phyloP scores from a whole-genome alignment of 31 red algal species.

The Odonthalia washingtoniensis region DNA sequence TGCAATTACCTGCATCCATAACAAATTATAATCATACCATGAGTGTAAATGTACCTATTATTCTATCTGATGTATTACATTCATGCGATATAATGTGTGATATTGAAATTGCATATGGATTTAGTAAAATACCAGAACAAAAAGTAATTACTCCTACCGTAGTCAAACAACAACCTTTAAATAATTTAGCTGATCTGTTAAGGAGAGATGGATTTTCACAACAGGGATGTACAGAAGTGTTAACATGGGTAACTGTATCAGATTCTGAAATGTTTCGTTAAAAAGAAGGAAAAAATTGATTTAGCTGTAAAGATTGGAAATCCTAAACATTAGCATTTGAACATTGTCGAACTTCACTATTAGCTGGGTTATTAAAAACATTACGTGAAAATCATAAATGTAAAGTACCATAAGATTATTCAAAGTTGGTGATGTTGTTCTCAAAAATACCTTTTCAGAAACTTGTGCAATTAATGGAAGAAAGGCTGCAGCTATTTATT shows the following conservation, averaged over 20 bases:
- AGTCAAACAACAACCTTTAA: conserved; percentile 81
- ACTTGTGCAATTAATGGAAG: too few relatives aligned
- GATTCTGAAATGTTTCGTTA: conserved; percentile 89
- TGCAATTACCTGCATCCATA: conserved; percentile 80
- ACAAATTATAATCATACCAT: conserved; percentile 62
- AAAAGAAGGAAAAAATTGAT: conserved; percentile 81
- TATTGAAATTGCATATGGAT: too few relatives aligned
- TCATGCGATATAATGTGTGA: too few relatives aligned
- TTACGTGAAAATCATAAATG: conserved; percentile 93
- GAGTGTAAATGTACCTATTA: conserved; percentile 84
- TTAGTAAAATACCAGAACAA: too few relatives aligned
- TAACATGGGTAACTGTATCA: conserved; percentile 98
- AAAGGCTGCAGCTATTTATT: too few relatives aligned
- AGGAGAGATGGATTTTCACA: conserved; percentile 91
- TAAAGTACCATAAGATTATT: too few relatives aligned
- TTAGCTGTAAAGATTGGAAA: too few relatives aligned
- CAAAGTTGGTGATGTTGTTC: too few relatives aligned
- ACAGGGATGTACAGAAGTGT: conserved; percentile 95
- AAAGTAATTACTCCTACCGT: conserved; percentile 75
- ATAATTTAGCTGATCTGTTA: conserved; percentile 91
- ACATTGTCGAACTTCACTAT: conserved; percentile 82
- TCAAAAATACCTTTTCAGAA: too few relatives aligned
- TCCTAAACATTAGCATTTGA: conserved; percentile 97
- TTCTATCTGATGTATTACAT: too few relatives aligned
- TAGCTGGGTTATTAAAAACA: conserved; percentile 97